Evolutionary conservation across 2,329 filamentous ascomycete species (phyloP).

Genomic region (Apiospora pterosperma): DNA sequence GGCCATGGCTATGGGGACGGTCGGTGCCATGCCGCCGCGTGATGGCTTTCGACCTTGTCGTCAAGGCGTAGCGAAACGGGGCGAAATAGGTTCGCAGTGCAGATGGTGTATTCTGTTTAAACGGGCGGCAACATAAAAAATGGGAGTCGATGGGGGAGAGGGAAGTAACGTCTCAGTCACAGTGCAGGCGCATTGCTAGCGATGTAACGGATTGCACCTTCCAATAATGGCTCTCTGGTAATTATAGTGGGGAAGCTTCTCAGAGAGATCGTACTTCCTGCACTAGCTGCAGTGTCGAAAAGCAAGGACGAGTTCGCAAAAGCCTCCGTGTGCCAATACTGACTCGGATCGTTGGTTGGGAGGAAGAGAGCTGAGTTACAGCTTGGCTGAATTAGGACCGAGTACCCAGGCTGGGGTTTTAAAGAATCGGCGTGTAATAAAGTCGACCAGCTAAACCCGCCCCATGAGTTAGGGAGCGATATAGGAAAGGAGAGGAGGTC

Average conservation of each 20-base stretch:
- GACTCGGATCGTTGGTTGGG: neutral
- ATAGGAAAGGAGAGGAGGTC: neutral
- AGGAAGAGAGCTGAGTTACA: neutral
- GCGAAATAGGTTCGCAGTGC: neutral
- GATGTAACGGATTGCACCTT: neutral
- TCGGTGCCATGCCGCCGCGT: constrained; percentile 2
- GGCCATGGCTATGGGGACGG: neutral
- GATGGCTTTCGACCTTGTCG: neutral
- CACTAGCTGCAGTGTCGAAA: neutral
- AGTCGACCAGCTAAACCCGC: neutral
- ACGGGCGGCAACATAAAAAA: neutral
- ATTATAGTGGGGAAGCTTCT: neutral
- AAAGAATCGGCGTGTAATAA: neutral
- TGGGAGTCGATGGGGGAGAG: neutral
- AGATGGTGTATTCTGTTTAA: neutral
- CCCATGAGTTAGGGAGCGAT: neutral
- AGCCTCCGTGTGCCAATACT: neutral
- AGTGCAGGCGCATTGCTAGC: constrained; percentile 4
- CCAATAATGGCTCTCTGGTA: neutral
- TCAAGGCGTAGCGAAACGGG: neutral
- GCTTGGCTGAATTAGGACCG: neutral
- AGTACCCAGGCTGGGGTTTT: neutral
- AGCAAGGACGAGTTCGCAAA: neutral
- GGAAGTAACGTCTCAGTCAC: neutral
- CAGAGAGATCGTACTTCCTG: neutral